Percentiles rank a stretch among this genome's conserved stretches.
phyloP scores from a whole-genome alignment of 768 basidiomycete species.

The Pleurotus tuber-regium region DNA sequence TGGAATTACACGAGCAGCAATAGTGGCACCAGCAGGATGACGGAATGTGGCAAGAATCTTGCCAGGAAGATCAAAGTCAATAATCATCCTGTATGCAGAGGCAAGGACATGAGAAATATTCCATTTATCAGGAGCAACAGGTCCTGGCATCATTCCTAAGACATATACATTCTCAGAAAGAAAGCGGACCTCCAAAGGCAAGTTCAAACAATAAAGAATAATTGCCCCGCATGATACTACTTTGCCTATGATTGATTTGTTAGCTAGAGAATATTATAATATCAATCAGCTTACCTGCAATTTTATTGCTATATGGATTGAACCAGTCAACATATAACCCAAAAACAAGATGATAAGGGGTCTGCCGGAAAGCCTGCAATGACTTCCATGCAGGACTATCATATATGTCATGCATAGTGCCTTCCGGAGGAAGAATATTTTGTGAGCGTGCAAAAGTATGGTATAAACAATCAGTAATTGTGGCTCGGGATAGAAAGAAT shows the following conservation, averaged over 20 bases:
- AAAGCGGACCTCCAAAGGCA: conserved; percentile 32
- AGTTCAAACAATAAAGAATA: conserved; percentile 24
- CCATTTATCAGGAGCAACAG: conserved; percentile 25
- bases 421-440: conserved; percentile 6
- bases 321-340: conserved; percentile 34
- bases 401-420: conserved; percentile 20
- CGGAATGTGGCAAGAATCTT: neutral
- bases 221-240: conserved; percentile 9
- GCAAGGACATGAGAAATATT: conserved; percentile 27
- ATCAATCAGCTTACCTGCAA: conserved; percentile 20
- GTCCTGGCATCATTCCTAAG: conserved; percentile 36
- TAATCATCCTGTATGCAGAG: neutral
- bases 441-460: conserved; percentile 13
- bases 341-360: conserved; percentile 22
- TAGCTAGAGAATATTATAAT: neutral
- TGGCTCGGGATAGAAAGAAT: conserved; percentile 22
- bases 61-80: neutral
- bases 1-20: conserved; percentile 15
- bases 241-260: conserved; percentile 8
- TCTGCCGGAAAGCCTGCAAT: conserved; percentile 12
- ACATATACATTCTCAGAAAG: conserved; percentile 26
- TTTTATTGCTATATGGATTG: conserved; percentile 32
- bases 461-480: conserved; percentile 18
- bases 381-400: conserved; percentile 27
- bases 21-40: neutral